Percentiles rank a stretch among this genome's conserved stretches.
phyloP scores from a whole-genome alignment of 768 basidiomycete genomes.

The Mycena pura region DNA sequence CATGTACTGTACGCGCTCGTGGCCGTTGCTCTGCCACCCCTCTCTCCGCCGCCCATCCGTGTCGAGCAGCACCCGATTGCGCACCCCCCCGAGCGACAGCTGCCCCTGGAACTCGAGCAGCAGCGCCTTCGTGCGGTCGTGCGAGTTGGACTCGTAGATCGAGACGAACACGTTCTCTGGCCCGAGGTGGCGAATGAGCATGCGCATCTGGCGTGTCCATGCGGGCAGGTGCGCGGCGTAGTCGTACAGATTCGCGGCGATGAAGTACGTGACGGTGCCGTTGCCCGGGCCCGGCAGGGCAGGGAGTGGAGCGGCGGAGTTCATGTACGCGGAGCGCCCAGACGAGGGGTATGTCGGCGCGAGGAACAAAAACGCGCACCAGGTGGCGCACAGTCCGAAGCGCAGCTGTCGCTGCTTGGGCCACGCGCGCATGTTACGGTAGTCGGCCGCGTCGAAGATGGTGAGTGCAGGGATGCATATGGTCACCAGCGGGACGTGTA shows the following conservation, averaged over 20 bases:
- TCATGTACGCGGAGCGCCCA: conserved; percentile 22
- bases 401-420: conserved; percentile 22
- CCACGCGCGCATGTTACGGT: conserved; percentile 19
- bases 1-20: conserved; percentile 52
- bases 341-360: conserved; percentile 22
- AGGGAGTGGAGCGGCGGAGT: conserved; percentile 7
- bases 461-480: conserved; percentile 25
- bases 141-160: conserved; percentile 30
- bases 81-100: conserved; percentile 10
- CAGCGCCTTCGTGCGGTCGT: conserved; percentile 23
- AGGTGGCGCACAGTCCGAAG: conserved; percentile 11
- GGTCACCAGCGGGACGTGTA: conserved; percentile 26
- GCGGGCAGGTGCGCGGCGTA: conserved; percentile 24
- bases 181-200: conserved; percentile 25
- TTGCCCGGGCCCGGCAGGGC: background rate
- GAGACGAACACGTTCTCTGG: conserved; percentile 25
- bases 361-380: conserved; percentile 22
- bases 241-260: conserved; percentile 29
- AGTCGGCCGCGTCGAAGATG: conserved; percentile 12
- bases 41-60: conserved; percentile 14
- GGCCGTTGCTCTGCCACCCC: conserved; percentile 24
- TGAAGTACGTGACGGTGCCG: conserved; percentile 23
- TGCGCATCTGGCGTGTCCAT: conserved; percentile 24
- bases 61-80: conserved; percentile 17
- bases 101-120: conserved; percentile 15